Evolutionary conservation across 2,329 filamentous ascomycete genomes (phyloP), one percentile per base, ranked within the genome.

Genomic region (Blumeria graminis): DNA sequence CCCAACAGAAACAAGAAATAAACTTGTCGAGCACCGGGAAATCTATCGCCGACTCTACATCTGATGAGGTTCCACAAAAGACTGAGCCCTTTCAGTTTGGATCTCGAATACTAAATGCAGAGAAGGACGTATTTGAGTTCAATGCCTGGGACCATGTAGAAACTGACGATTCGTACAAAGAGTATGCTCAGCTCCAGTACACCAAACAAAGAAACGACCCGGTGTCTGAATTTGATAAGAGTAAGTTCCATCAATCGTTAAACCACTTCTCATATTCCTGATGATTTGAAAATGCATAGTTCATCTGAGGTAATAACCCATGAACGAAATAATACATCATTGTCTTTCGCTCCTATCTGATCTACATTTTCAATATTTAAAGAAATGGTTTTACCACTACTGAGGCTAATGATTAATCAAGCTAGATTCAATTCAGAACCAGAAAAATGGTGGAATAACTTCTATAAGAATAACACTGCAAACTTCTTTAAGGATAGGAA

Each of bases 401-500:
- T 59, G 66, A 73, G 76, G 69, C 77, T 69, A 58, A 56, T 46
- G 16, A 11, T 61, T 55, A 58, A 22, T 14, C 63, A 64, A 84
- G 80, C 72, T 63, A 84, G 87, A 62, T 95, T 95, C 74, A 96
- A 95, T 68, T 73, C 76, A 50, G 79, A 93, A 61, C 92, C 92
- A 0, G 89, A 86, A 60, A 94, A 88, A 69, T 96, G 88, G 86
- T 98, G 92, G 92, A 92, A 98, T 65, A 72, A 84, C 56, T 98
- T 98, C 71, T 98, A 98, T 74, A 89, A 92, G 71, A 94, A 96
- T 71, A 96, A 98, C 70, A 86, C 85, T 18, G 78, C 82, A 64
- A 96, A 96, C 66, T 98, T 98, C 71, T 98, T 98, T 79, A 98
- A 98, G 71, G 85, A 98, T 67, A 79, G 92, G 61, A 96, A 96